Conservation (phyloP, 108 stramenopile species). For the Cyclotella kingstonii region DNA sequence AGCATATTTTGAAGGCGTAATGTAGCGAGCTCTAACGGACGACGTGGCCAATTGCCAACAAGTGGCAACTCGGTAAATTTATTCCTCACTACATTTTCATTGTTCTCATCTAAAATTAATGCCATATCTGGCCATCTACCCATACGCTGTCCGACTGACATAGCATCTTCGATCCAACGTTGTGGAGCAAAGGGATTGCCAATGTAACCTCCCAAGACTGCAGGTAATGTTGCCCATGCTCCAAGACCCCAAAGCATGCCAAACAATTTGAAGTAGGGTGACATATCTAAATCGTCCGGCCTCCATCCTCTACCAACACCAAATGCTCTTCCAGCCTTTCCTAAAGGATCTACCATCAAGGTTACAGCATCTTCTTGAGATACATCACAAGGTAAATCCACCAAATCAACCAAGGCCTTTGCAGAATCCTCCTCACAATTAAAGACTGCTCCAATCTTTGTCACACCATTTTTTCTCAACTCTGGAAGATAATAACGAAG, state of each 20-base stretch:
- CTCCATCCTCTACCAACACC: slow-evolving; percentile 79
- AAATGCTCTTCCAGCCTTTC: slow-evolving; percentile 67
- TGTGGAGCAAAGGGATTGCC: slow-evolving; percentile 84
- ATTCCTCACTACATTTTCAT: slow-evolving; percentile 54
- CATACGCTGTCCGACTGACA: slow-evolving; percentile 70
- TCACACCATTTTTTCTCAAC: slow-evolving; percentile 55
- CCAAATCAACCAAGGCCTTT: slow-evolving; percentile 46
- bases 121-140: slow-evolving; percentile 84
- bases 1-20: slow-evolving; percentile 88
- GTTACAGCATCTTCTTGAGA: slow-evolving; percentile 43
- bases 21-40: slow-evolving; percentile 88
- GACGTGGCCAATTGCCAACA: slow-evolving; percentile 83
- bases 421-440: slow-evolving; percentile 72
- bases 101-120: slow-evolving; percentile 51
- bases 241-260: slow-evolving; percentile 91
- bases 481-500: slow-evolving; percentile 78
- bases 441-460: slow-evolving; percentile 69
- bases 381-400: slow-evolving; percentile 56
- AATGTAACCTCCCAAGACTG: slow-evolving; percentile 89
- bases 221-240: slow-evolving; percentile 88
- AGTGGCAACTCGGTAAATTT: slow-evolving; percentile 78
- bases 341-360: slow-evolving; percentile 73
- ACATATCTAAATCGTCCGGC: slow-evolving; percentile 71
- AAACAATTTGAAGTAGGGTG: slow-evolving; percentile 84
- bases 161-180: slow-evolving; percentile 87